Conservation (phyloP, 2,329 filamentous ascomycete species). For the Triangularia setosa region DNA sequence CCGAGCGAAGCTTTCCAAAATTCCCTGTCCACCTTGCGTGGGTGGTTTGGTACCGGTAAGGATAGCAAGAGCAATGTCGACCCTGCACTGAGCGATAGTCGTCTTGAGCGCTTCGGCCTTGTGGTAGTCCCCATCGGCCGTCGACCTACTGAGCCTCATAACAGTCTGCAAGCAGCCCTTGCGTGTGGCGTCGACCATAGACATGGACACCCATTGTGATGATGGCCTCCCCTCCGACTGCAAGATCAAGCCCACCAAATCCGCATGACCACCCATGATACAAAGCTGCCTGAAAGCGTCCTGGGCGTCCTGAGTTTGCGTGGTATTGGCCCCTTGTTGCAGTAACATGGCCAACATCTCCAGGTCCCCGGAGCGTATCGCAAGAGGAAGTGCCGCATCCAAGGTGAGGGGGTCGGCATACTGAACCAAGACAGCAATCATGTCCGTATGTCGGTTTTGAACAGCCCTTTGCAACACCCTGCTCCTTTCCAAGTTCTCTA, state of each 20-base stretch:
- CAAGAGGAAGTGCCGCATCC: constrained; percentile 46
- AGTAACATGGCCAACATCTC: constrained; percentile 46
- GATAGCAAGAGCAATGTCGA: constrained; percentile 54
- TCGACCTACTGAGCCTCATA: constrained; percentile 46
- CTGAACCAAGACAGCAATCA: constrained; percentile 51
- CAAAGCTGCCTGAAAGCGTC: constrained; percentile 53
- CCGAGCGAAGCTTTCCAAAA: constrained; percentile 49
- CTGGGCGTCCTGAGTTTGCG: constrained; percentile 46
- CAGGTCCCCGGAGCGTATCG: constrained; percentile 43
- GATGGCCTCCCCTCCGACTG: constrained; percentile 47
- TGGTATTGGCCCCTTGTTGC: constrained; percentile 47
- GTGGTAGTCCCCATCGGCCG: constrained; percentile 51
- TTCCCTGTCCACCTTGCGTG: constrained; percentile 34
- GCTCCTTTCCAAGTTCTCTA: constrained; percentile 48
- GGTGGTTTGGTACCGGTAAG: constrained; percentile 52
- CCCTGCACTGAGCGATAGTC: constrained; percentile 45
- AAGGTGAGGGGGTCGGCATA: constrained; percentile 50
- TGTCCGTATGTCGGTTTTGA: constrained; percentile 46
- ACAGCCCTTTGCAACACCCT: constrained; percentile 50
- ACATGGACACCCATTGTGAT: constrained; percentile 42
- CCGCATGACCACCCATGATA: constrained; percentile 40
- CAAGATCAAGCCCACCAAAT: constrained; percentile 46
- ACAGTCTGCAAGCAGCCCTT: constrained; percentile 50
- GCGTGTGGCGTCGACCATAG: constrained; percentile 48
- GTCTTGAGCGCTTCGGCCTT: constrained; percentile 49